Percentiles rank a stretch among this genome's conserved stretches.
Evolutionary conservation across 2,329 filamentous ascomycete genomes (phyloP).

Genomic region (Trichoderma sp.): DNA sequence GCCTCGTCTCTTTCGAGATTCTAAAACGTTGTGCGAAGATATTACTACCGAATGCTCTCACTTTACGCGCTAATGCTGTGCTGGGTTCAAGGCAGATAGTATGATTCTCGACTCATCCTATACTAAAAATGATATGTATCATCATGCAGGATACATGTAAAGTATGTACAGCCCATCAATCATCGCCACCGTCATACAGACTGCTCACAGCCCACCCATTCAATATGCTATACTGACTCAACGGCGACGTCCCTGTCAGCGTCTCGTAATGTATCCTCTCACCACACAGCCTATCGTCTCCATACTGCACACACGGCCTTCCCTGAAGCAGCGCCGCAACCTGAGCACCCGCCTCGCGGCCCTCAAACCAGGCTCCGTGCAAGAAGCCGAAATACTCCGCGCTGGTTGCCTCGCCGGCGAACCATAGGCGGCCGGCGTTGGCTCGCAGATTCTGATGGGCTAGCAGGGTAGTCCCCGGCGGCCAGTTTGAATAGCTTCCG

Average conservation of each 20-base stretch:
- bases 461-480: conserved; percentile 61
- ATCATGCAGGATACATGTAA: not conserved
- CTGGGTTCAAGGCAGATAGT: not conserved
- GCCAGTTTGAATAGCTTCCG: conserved; percentile 71
- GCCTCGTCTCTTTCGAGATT: not conserved
- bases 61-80: not conserved
- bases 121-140: not conserved
- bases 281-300: conserved; percentile 26
- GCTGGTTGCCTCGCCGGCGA: conserved; percentile 65
- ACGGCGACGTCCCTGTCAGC: conserved; percentile 38
- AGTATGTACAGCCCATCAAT: not conserved
- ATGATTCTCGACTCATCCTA: not conserved
- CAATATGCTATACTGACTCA: conserved; percentile 36
- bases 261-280: conserved; percentile 29
- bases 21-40: too few relatives aligned
- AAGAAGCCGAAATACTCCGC: conserved; percentile 66
- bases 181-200: conserved; percentile 29
- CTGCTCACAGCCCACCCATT: conserved; percentile 45
- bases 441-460: conserved; percentile 68
- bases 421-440: conserved; percentile 63
- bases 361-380: conserved; percentile 63
- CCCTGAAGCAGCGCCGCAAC: conserved; percentile 39
- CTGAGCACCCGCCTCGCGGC: conserved; percentile 49
- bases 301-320: conserved; percentile 26
- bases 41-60: not conserved